Evolutionary conservation across 2,329 filamentous ascomycete genomes (phyloP).

Genomic region (Fusarium begoniae): DNA sequence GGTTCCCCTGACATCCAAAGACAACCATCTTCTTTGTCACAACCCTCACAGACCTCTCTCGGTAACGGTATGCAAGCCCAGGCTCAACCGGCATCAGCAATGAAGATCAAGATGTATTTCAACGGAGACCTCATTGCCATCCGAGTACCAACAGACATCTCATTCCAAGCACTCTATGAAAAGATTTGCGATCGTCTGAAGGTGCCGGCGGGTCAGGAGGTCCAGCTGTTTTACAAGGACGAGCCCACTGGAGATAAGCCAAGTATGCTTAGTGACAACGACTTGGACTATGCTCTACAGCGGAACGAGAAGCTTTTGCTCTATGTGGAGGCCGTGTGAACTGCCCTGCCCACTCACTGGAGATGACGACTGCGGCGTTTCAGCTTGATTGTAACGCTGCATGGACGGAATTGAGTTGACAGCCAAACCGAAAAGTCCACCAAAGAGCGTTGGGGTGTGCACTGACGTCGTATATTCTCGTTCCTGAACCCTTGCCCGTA

Average conservation of each 20-base stretch:
- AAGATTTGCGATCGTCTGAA: constrained; percentile 88
- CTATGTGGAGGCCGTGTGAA: constrained; percentile 67
- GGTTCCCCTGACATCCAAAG: constrained; percentile 33
- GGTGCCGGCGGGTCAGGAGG: constrained; percentile 71
- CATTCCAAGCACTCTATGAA: constrained; percentile 79
- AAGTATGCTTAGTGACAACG: constrained; percentile 79
- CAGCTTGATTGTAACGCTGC: constrained; percentile 29
- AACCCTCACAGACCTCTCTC: constrained; percentile 61
- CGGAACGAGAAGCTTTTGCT: constrained; percentile 89
- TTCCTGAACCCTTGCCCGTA: constrained; percentile 11
- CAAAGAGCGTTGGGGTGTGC: constrained; percentile 3
- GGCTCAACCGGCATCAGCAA: constrained; percentile 58
- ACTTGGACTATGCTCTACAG: constrained; percentile 81
- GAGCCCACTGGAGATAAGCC: constrained; percentile 80
- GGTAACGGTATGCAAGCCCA: constrained; percentile 53
- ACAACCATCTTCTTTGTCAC: constrained; percentile 41
- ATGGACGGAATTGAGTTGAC: constrained; percentile 16
- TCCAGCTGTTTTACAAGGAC: constrained; percentile 87
- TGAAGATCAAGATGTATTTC: constrained; percentile 97
- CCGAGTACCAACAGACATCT: constrained; percentile 83
- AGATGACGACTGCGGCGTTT: constrained; percentile 31
- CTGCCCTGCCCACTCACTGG: not conserved
- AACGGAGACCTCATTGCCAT: constrained; percentile 93
- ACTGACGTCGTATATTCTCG: constrained; percentile 7
- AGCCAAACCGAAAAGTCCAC: constrained; percentile 17